Conservation (phyloP, 495 filamentous ascomycete genomes). For the Aspergillus coremiiformis region DNA sequence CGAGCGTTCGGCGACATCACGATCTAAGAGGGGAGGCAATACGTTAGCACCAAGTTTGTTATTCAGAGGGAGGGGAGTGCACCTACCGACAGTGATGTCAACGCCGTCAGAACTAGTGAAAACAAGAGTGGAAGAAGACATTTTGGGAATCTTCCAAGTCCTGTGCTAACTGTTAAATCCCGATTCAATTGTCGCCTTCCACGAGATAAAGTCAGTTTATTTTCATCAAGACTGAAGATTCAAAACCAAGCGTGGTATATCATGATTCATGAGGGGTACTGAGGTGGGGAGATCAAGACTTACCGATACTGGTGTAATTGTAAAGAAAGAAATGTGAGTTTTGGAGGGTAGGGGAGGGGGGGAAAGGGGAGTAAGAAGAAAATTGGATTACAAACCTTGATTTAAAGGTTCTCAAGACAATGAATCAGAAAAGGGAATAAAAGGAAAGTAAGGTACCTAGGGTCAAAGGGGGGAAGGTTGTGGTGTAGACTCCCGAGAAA, state of each 20-base stretch:
- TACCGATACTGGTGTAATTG: background rate
- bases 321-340: background rate
- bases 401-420: background rate
- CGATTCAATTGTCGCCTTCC: background rate
- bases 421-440: background rate
- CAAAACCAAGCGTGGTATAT: background rate
- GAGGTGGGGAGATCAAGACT: constrained; percentile 1
- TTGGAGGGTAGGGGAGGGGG: no score
- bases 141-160: constrained; percentile 7
- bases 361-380: background rate
- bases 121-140: constrained; percentile 30
- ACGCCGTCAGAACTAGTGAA: constrained; percentile 53
- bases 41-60: constrained; percentile 3
- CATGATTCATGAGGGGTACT: constrained; percentile 6
- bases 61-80: background rate
- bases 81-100: constrained; percentile 50
- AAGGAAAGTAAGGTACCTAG: background rate
- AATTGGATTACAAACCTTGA: background rate
- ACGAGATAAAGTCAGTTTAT: background rate
- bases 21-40: constrained; percentile 45
- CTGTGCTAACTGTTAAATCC: background rate
- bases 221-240: background rate
- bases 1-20: constrained; percentile 80
- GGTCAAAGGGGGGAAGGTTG: no score
- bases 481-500: background rate